Evolutionary conservation across 495 filamentous ascomycete genomes (phyloP).

Genomic region (Penicillium coprophilum): DNA sequence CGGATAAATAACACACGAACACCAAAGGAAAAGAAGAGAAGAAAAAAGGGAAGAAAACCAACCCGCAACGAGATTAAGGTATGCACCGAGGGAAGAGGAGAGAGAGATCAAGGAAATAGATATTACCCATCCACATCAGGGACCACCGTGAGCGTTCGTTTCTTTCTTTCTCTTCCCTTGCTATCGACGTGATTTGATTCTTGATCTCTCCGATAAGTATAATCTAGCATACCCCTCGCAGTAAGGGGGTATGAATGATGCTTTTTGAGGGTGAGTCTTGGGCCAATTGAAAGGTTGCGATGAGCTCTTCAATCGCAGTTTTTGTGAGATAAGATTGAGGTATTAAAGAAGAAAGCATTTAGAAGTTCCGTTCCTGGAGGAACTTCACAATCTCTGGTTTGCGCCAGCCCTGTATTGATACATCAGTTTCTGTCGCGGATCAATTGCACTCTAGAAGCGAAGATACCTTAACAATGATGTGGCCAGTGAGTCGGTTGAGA

Average conservation of each 20-base stretch:
- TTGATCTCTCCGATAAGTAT: constrained; percentile 14
- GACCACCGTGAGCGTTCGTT: constrained; percentile 4
- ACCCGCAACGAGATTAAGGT: constrained; percentile 22
- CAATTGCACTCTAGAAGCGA: background rate
- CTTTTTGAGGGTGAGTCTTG: constrained; percentile 2
- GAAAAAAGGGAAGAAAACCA: constrained; percentile 11
- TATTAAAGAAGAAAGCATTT: constrained; percentile 20
- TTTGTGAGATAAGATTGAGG: constrained; percentile 1
- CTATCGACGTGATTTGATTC: constrained; percentile 13
- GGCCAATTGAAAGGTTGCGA: constrained; percentile 1
- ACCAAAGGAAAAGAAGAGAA: constrained; percentile 16
- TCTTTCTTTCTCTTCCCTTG: constrained; percentile 10
- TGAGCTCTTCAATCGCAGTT: constrained; percentile 2
- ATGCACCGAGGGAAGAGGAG: constrained; percentile 23
- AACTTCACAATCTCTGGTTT: constrained; percentile 51
- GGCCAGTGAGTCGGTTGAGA: constrained; percentile 60
- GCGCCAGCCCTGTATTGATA: constrained; percentile 46
- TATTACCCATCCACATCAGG: constrained; percentile 14
- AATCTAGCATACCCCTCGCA: constrained; percentile 11
- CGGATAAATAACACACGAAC: constrained; percentile 11
- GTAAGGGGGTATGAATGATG: constrained; percentile 9
- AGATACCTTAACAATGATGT: constrained; percentile 64
- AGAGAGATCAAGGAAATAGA: constrained; percentile 17
- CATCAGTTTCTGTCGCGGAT: constrained; percentile 4
- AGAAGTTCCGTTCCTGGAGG: constrained; percentile 49